Conservation (phyloP, 257 asterid genomes). For the Verbascum thapsus region DNA sequence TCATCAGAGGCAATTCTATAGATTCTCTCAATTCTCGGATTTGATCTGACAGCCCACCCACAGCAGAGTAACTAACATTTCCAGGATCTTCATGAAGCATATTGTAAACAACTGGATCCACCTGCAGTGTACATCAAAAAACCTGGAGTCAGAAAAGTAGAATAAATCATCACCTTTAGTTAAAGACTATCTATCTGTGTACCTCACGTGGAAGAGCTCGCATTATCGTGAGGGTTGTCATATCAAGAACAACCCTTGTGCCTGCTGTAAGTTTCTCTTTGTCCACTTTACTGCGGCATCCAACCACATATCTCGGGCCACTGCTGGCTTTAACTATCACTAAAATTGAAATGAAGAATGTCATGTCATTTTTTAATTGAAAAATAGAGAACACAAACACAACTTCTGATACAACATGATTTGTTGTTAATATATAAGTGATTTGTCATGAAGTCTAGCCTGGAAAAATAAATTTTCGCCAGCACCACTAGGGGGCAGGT, state of each 20-base stretch:
- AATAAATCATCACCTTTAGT: conserved; percentile 13
- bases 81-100: conserved; percentile 99
- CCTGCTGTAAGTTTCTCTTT: conserved; percentile 93
- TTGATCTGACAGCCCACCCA: conserved; percentile 95
- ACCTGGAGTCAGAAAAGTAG: conserved; percentile 2
- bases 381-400: conserved; percentile 11
- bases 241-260: conserved; percentile 94
- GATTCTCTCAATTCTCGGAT: conserved; percentile 94
- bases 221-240: conserved; percentile 97
- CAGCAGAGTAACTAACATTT: conserved; percentile 93
- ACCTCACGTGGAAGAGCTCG: conserved; percentile 99
- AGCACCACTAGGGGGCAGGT: conserved; percentile 1
- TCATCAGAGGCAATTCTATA: conserved; percentile 88
- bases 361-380: conserved; percentile 12
- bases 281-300: conserved; percentile 96
- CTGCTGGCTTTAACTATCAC: conserved; percentile 98
- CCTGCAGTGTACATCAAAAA: conserved; percentile 49
- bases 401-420: not conserved
- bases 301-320: conserved; percentile 97
- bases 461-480: not conserved
- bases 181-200: conserved; percentile 25
- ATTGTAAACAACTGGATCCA: conserved; percentile 92
- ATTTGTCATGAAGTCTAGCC: not conserved
- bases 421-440: too few species aligned
- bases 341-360: conserved; percentile 30